Base-by-base conservation (phyloP, 352 stramenopile genomes). In the Globisporangium takayamanum region DNA sequence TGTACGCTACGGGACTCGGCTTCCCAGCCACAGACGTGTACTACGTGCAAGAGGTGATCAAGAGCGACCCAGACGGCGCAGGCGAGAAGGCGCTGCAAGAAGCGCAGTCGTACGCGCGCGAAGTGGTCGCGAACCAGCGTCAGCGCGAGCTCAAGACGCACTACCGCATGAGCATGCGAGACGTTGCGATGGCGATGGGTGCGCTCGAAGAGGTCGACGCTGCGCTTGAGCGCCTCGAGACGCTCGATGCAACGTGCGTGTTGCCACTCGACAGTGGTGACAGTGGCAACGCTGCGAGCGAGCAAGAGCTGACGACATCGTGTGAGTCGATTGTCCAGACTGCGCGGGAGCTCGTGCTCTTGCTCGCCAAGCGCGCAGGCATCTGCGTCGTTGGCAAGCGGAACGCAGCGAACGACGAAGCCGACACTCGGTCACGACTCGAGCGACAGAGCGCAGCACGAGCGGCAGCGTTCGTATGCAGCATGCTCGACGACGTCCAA, bases 361-460 rank as follows among this genome's bases (percentile, higher is more conserved):
- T 83, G 15, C 60, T 90, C 5, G 78, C 82, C 6, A 82, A 80
- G 41, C 82, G 82, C 30, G 69, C 76, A 0, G 80, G 78, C 8
- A 81, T 92, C 33, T 88, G 78, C 30, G 62, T 89, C 41, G 73
- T 68, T 1, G 82, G 82, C 8, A 90, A 92, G 45, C 73, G 80
- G 14, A 66, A 87, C 42, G 46, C 54, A 11, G 52, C 64, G 0
- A 83, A 79, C 44, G 80, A 89, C 50, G 61, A 66, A 5, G 15
- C 48, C 6, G 82, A 92, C 50, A 69, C 60, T 0, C 76, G 82
- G 5, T 85, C 78, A 6, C 28, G 22, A 1, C 25, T 84, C 1
- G 82, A 92, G 63, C 61, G 65, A 30, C 45, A 57, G 7, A 53
- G 63, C 18, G 67, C 68, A 0, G 48, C 44, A 15, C 51, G 51